These are phyloP conservation scores for Tricholoma sp. DNA, from an alignment of 768 basidiomycete species.

Conservation along the genomic window DNA sequence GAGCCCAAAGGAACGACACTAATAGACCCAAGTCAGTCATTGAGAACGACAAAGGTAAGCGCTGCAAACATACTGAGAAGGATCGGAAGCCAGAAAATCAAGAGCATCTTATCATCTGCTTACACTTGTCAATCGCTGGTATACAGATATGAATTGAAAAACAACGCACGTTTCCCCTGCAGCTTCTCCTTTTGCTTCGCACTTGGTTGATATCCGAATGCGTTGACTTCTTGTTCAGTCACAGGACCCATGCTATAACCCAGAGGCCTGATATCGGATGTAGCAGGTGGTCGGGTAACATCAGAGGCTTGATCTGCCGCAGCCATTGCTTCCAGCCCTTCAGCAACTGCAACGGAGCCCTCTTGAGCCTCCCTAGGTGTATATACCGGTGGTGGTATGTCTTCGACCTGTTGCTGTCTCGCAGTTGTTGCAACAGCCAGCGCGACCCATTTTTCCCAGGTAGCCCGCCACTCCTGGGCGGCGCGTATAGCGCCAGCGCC, in stretches of 20 bases:
- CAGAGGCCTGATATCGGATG: constrained; percentile 32
- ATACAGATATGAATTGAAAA: not conserved
- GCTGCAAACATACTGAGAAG: constrained; percentile 55
- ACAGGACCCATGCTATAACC: constrained; percentile 45
- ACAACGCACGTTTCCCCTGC: constrained; percentile 64
- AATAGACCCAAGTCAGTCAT: constrained; percentile 5
- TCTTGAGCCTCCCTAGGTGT: constrained; percentile 49
- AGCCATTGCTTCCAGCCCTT: constrained; percentile 7
- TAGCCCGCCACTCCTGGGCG: constrained; percentile 60
- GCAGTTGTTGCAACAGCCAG: constrained; percentile 46
- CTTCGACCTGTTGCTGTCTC: constrained; percentile 36
- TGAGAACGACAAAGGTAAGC: constrained; percentile 1
- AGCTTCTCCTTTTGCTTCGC: constrained; percentile 38
- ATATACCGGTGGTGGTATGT: constrained; percentile 68
- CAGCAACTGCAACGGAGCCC: constrained; percentile 6
- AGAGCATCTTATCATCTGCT: constrained; percentile 78
- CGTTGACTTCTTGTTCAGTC: constrained; percentile 64
- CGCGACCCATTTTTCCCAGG: constrained; percentile 76
- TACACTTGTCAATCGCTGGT: constrained; percentile 9
- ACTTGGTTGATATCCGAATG: constrained; percentile 60
- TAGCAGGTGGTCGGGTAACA: constrained; percentile 15
- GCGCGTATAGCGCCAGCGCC: constrained; percentile 41
- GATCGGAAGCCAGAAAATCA: constrained; percentile 85
- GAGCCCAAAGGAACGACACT: constrained; percentile 63
- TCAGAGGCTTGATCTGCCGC: constrained; percentile 6